Conservation (phyloP, 805 yeast genomes). For the Naumovozyma castellii region DNA sequence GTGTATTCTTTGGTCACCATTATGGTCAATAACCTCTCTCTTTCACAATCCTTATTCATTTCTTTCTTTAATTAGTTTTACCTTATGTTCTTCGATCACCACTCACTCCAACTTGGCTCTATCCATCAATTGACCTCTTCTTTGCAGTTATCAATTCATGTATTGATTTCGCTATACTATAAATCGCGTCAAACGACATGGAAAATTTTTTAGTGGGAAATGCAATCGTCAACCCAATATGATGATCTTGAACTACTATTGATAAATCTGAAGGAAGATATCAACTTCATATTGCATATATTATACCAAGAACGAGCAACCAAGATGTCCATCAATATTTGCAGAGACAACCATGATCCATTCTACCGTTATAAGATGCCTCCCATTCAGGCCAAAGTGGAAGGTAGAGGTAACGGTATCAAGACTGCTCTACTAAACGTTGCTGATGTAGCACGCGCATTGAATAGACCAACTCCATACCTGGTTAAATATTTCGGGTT, state of each 20-base stretch:
- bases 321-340: slow-evolving; percentile 82
- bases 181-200: not conserved
- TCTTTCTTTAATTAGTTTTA: no score
- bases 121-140: no score
- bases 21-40: slow-evolving; percentile 42
- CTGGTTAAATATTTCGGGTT: slow-evolving; percentile 91
- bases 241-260: no score
- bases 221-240: no score
- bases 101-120: no score
- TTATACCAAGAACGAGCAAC: not conserved
- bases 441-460: slow-evolving; percentile 86
- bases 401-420: slow-evolving; percentile 99
- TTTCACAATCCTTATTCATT: slow-evolving; percentile 11
- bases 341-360: slow-evolving; percentile 96
- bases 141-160: no score
- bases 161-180: no score
- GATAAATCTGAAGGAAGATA: no score
- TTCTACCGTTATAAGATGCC: slow-evolving; percentile 99
- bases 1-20: slow-evolving; percentile 44
- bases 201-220: not conserved
- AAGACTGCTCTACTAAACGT: slow-evolving; percentile 88
- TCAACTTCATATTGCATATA: no score
- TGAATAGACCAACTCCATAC: slow-evolving; percentile 87
- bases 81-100: no score
- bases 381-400: slow-evolving; percentile 89